Evolutionary conservation across 2,329 filamentous ascomycete species (phyloP).

Genomic region (Ascochyta koolunga): DNA sequence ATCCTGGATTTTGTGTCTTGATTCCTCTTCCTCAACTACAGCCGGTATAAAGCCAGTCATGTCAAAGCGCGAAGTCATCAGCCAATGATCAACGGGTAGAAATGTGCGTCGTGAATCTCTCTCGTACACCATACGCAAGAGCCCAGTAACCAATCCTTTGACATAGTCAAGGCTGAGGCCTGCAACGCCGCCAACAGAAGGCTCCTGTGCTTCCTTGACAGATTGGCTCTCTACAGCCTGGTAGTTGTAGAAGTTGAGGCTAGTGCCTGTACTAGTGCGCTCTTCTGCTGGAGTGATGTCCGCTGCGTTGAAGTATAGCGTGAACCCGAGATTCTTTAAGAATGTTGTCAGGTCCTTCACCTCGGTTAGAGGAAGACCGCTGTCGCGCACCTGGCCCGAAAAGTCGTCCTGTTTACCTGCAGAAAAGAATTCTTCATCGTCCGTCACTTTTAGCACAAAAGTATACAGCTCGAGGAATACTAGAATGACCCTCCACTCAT

Average conservation of each 20-base stretch:
- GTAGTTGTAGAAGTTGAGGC: constrained; percentile 46
- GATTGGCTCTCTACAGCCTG: constrained; percentile 26
- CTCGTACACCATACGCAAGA: constrained; percentile 89
- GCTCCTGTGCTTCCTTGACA: constrained; percentile 42
- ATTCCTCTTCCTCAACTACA: constrained; percentile 86
- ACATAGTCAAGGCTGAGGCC: constrained; percentile 80
- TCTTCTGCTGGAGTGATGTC: constrained; percentile 61
- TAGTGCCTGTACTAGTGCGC: constrained; percentile 55
- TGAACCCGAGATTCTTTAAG: constrained; percentile 88
- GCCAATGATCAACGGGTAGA: constrained; percentile 83
- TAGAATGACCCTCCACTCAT: constrained; percentile 87
- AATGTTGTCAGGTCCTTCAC: constrained; percentile 79
- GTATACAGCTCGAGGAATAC: constrained; percentile 94
- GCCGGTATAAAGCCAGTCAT: constrained; percentile 86
- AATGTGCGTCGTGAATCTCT: constrained; percentile 88
- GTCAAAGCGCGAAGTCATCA: constrained; percentile 88
- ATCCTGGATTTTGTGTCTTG: constrained; percentile 69
- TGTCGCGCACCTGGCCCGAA: constrained; percentile 53
- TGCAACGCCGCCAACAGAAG: constrained; percentile 65
- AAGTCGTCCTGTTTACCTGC: constrained; percentile 48
- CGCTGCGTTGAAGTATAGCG: constrained; percentile 81
- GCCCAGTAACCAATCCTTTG: constrained; percentile 76
- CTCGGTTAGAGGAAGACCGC: constrained; percentile 73
- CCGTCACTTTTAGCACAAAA: constrained; percentile 89
- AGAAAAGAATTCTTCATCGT: constrained; percentile 93